Evolutionary conservation across 768 basidiomycete genomes (phyloP), one percentile per base, ranked within the genome.

Genomic region (Auricularia sp.): DNA sequence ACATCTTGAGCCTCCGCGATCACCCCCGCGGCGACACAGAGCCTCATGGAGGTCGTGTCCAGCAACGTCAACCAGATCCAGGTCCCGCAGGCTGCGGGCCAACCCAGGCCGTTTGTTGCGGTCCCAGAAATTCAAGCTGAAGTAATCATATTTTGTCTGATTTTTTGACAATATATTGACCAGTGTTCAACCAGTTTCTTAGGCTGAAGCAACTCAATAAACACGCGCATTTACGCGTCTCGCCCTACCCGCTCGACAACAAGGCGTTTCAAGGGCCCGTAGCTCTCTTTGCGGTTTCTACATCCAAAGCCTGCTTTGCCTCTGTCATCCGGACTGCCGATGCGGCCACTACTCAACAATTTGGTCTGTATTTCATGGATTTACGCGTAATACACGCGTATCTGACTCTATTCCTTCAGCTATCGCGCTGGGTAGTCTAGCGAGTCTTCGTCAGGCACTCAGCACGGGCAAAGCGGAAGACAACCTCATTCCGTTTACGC

Each of bases 231-330:
- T 77, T 89, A 54, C 78, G 80, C 61, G 72, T 92, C 7, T 92
- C 90, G 14, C 75, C 80, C 1, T 70, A 80, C 18, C 76, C 80
- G 1, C 73, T 86, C 35, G 75, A 79, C 67, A 75, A 81, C 24
- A 70, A 81, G 18, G 62, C 73, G 0, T 68, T 79, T 54, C 75
- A 77, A 2, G 74, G 80, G 5, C 78, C 80, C 33, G 83, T 81
- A 47, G 79, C 75, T 63, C 77, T 88, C 18, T 83, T 92, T 68
- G 80, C 84, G 3, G 77, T 82, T 2, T 79, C 85, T 2, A 88
- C 86, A 70, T 74, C 77, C 13, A 81, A 77, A 67, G 86, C 84
- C 35, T 91, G 85, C 84, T 92, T 91, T 73, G 86, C 83, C 58
- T 87, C 88, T 37, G 81, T 83, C 10, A 79, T 74, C 54, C 74